Base-by-base conservation (phyloP, 2,329 filamentous ascomycete species). In the Xylaria sp. region DNA sequence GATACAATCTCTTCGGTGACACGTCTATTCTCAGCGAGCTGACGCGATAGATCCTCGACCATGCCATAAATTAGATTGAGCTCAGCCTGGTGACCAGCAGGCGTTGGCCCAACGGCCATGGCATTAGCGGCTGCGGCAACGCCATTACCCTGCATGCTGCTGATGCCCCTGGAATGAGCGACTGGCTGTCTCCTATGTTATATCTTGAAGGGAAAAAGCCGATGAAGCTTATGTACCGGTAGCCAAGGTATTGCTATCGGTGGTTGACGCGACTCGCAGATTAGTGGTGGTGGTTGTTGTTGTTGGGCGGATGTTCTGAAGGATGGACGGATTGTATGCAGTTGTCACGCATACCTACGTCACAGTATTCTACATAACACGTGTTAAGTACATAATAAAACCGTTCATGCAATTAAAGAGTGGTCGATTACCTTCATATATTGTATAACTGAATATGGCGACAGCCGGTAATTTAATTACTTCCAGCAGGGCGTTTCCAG, bases 31-130 rank as follows among this genome's bases (percentile, higher is more conserved):
- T 86, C 83, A 10, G 83, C 80, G 35, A 88, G 76, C 69, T 86
- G 83, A 39, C 82, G 80, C 67, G 84, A 86, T 52, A 88, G 76
- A 69, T 86, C 83, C 68, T 88, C 85, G 9, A 88, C 85, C 81
- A 88, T 84, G 65, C 79, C 78, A 69, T 87, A 87, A 68, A 88
- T 86, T 73, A 86, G 84, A 69, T 86, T 86, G 61, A 88, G 79
- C 72, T 88, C 85, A 55, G 84, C 81, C 72, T 88, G 84, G 70
- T 88, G 85, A 52, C 84, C 85, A 16, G 85, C 85, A n/a, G 85
- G 85, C 13, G 83, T 85, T 11, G 85, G 84, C 50, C 80, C 77
- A 52, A 79, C 77, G 59, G 80, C 70, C 70, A 77, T 75, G 54
- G 65, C 78, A 61, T 77, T 78, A 37, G 74, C 74, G 34, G 76